Conservation (phyloP, 1,139 yeast species). For the Diutina ranongensis region DNA sequence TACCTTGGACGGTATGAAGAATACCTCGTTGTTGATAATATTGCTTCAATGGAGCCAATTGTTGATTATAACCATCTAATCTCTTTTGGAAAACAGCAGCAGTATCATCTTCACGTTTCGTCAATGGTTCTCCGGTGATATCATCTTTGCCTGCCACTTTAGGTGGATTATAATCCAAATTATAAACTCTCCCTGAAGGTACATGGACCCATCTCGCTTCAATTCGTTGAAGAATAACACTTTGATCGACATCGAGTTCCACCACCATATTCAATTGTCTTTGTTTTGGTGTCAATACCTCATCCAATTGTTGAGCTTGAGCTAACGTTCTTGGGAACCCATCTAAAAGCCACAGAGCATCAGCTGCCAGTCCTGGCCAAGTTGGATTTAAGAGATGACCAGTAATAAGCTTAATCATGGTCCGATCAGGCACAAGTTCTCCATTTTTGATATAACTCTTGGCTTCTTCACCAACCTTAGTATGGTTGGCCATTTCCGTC, state of each 20-base stretch:
- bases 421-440: conserved; percentile 56
- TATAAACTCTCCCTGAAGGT: conserved; percentile 80
- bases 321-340: conserved; percentile 79
- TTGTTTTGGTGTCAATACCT: conserved; percentile 24
- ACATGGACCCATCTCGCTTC: conserved; percentile 79
- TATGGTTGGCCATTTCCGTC: conserved; percentile 43
- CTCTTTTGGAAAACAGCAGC: conserved; percentile 57
- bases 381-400: conserved; percentile 33
- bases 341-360: conserved; percentile 64
- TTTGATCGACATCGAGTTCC: conserved; percentile 73
- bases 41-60: conserved; percentile 52
- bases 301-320: conserved; percentile 57
- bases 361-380: conserved; percentile 8
- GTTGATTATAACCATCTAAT: conserved; percentile 47
- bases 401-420: conserved; percentile 51
- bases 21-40: conserved; percentile 46
- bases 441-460: conserved; percentile 49
- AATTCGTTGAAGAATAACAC: conserved; percentile 66
- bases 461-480: conserved; percentile 52
- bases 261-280: conserved; percentile 60
- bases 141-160: conserved; percentile 73
- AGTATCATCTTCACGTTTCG: conserved; percentile 74
- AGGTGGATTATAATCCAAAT: conserved; percentile 82
- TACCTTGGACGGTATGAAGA: conserved; percentile 52
- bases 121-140: conserved; percentile 74